These are phyloP conservation scores for Russula griseocarnosa DNA, from an alignment of 768 basidiomycete genomes.

Conservation along the genomic window DNA sequence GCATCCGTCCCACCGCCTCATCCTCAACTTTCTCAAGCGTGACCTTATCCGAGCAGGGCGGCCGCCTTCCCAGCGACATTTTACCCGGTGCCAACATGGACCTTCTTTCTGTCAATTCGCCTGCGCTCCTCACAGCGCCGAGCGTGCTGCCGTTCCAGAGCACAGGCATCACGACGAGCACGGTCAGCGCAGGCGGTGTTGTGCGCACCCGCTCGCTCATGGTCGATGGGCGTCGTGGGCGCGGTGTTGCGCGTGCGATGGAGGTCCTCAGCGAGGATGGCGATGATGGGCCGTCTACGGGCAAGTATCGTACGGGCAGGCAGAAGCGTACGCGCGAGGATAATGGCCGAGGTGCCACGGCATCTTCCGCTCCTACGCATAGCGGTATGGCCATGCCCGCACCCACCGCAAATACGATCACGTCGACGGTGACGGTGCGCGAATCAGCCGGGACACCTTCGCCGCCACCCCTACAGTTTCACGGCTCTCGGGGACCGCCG, in stretches of 20 bases:
- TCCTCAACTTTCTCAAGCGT: slow-evolving; percentile 13
- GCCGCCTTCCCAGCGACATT: slow-evolving; percentile 1
- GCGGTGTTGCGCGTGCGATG: slow-evolving; percentile 27
- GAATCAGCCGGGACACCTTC: neutral
- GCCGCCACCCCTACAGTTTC: neutral
- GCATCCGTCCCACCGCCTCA: neutral
- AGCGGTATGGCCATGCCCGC: neutral
- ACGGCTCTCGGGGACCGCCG: neutral
- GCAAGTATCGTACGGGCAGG: neutral
- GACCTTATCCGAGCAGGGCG: neutral
- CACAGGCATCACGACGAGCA: slow-evolving; percentile 28
- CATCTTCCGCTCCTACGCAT: neutral
- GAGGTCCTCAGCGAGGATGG: slow-evolving; percentile 12
- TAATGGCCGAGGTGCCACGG: neutral
- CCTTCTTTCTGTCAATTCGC: slow-evolving; percentile 20
- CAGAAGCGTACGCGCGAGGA: slow-evolving; percentile 14
- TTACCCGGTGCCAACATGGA: slow-evolving; percentile 9
- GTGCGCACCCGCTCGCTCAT: slow-evolving; percentile 27
- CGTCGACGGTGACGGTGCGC: slow-evolving; percentile 12
- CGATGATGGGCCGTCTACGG: neutral
- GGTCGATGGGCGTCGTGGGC: slow-evolving; percentile 21
- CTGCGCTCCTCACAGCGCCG: slow-evolving; percentile 26
- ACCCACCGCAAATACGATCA: slow-evolving; percentile 10
- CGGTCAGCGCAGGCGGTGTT: slow-evolving; percentile 25
- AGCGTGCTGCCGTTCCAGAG: slow-evolving; percentile 23